Conservation (phyloP, 192 early-diverging fungal genomes). For the Phycomyces nitens region DNA sequence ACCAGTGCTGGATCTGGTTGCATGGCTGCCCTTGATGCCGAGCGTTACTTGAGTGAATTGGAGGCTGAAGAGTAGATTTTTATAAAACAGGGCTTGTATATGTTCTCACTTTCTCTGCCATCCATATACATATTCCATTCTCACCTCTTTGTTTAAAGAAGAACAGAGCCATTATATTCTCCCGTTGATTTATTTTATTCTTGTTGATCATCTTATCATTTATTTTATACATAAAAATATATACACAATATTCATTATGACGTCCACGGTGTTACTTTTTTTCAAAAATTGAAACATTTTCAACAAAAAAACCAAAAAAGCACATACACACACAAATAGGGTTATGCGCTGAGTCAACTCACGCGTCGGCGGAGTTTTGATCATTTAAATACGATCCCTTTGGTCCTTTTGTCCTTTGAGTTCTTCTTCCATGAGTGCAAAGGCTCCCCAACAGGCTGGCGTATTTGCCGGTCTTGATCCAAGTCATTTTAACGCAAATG, state of each 20-base stretch:
- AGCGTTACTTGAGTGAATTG: constrained; percentile 86
- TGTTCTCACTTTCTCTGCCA: constrained; percentile 12
- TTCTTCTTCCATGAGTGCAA: constrained; percentile 5
- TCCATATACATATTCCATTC: background rate
- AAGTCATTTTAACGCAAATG: constrained; percentile 39
- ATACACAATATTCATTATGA: no score
- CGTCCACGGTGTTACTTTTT: no score
- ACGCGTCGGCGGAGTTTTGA: no score
- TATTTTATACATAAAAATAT: no score
- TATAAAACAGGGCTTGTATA: constrained; percentile 5
- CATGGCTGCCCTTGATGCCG: constrained; percentile 96
- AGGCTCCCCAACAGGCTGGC: constrained; percentile 35
- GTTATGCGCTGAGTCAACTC: no score
- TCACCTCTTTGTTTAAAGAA: no score
- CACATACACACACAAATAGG: no score
- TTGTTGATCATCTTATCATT: background rate
- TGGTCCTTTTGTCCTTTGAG: background rate
- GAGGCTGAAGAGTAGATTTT: constrained; percentile 8
- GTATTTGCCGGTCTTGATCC: constrained; percentile 69
- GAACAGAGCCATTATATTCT: background rate
- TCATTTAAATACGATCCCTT: no score
- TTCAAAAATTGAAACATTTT: no score
- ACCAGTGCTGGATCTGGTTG: constrained; percentile 96
- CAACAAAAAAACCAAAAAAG: no score
- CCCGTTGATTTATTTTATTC: background rate